A percentile compares a stretch with the other conserved stretches of the same genome.
Evolutionary conservation across 2,329 filamentous ascomycete genomes (phyloP).

Genomic region (Claviceps citrina): DNA sequence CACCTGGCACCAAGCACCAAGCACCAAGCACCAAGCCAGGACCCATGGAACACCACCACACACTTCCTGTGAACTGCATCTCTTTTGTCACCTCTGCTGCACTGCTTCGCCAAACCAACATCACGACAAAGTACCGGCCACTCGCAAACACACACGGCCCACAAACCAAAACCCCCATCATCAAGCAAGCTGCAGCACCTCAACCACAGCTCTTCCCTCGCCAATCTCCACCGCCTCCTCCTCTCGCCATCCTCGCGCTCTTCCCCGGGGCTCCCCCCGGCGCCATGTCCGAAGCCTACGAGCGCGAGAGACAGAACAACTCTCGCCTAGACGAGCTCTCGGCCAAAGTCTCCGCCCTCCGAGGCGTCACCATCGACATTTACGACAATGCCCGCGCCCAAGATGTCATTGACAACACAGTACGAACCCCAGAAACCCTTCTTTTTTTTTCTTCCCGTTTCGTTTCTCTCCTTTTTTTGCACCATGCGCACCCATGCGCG

Average conservation of each 20-base stretch:
- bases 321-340: constrained; percentile 81
- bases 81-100: no score
- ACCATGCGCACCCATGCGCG: no score
- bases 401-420: constrained; percentile 72
- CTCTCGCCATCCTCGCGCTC: not conserved
- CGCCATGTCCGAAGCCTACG: constrained; percentile 59
- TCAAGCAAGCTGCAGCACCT: no score
- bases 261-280: not conserved
- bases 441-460: not conserved
- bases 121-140: no score
- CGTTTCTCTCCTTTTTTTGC: no score
- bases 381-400: constrained; percentile 91
- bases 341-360: constrained; percentile 78
- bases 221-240: not conserved
- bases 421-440: constrained; percentile 25
- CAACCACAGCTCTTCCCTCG: not conserved
- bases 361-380: constrained; percentile 90
- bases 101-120: no score
- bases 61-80: no score
- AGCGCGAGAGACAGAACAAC: constrained; percentile 84
- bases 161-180: no score
- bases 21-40: no score
- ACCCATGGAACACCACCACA: no score
- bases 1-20: no score
- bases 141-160: no score